These are phyloP conservation scores for Orobanche coerulescens DNA, from an alignment of 257 asterid species.

Conservation along the genomic window DNA sequence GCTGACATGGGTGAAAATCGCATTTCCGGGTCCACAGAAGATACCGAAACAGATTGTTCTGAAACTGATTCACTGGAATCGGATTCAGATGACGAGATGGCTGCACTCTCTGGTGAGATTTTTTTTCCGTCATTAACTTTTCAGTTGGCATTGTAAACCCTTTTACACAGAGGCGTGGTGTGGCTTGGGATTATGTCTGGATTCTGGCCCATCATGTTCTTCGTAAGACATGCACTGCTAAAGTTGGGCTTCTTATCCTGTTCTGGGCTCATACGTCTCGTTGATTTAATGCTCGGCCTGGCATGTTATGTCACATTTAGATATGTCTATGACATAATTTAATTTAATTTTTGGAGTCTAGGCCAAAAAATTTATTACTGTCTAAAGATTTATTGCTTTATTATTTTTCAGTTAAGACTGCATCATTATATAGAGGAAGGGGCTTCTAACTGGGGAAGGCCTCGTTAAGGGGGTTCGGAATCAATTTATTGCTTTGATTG, in stretches of 20 bases:
- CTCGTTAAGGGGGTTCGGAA: too few relatives aligned
- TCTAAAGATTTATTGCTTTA: too few relatives aligned
- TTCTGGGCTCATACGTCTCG: not conserved
- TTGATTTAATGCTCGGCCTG: constrained; percentile 8
- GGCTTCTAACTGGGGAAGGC: too few relatives aligned
- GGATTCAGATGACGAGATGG: constrained; percentile 69
- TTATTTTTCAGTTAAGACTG: too few relatives aligned
- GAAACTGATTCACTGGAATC: constrained; percentile 78
- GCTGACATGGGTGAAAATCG: constrained; percentile 52
- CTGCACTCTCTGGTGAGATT: constrained; percentile 66
- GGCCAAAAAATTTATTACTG: not conserved
- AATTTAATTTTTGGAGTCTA: not conserved
- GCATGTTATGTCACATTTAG: constrained; percentile 6
- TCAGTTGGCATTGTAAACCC: not conserved
- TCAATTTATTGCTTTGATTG: not conserved
- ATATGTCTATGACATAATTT: constrained; percentile 4
- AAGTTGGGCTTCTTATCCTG: not conserved
- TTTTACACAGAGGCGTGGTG: too few relatives aligned
- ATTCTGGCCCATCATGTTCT: not conserved
- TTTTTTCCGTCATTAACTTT: constrained; percentile 8
- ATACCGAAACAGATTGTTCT: constrained; percentile 91
- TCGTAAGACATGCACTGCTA: constrained; percentile 3
- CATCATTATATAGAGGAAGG: too few relatives aligned
- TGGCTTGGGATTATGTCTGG: not conserved
- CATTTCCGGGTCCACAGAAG: constrained; percentile 68